These are phyloP conservation scores for Pleurozium schreberi DNA, from an alignment of 225 moss, liverwort and hornwort genomes.

Conservation along the genomic window DNA sequence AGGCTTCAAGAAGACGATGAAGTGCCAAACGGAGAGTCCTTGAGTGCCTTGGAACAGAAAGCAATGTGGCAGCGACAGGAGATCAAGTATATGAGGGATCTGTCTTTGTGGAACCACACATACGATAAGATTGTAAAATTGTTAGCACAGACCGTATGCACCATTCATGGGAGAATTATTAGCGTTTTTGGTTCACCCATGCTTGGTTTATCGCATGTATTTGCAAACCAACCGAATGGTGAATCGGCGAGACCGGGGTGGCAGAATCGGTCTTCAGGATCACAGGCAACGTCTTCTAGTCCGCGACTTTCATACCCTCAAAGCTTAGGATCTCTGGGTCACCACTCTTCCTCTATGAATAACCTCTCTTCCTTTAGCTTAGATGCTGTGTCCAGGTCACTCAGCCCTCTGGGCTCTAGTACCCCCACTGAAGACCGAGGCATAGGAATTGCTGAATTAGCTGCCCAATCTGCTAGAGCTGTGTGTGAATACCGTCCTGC, in stretches of 20 bases:
- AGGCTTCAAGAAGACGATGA: slow-evolving; percentile 74
- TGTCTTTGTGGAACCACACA: slow-evolving; percentile 86
- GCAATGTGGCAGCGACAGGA: slow-evolving; percentile 76
- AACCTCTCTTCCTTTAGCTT: slow-evolving; percentile 53
- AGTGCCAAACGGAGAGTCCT: slow-evolving; percentile 45
- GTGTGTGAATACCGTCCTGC: slow-evolving; percentile 46
- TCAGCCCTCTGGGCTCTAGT: slow-evolving; percentile 27
- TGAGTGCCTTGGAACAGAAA: slow-evolving; percentile 70
- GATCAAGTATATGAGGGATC: slow-evolving; percentile 70
- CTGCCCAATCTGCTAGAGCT: slow-evolving; percentile 54
- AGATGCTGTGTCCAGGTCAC: slow-evolving; percentile 43
- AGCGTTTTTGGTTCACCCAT: slow-evolving; percentile 84
- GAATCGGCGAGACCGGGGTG: slow-evolving; percentile 31
- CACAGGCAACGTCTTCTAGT: slow-evolving; percentile 41
- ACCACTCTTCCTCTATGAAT: slow-evolving; percentile 44
- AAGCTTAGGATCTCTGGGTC: slow-evolving; percentile 38
- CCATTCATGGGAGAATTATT: slow-evolving; percentile 76
- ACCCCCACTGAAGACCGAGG: slow-evolving; percentile 41
- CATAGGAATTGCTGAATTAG: slow-evolving; percentile 33
- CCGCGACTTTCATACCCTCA: slow-evolving; percentile 41
- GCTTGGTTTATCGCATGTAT: slow-evolving; percentile 78
- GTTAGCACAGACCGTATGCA: slow-evolving; percentile 82
- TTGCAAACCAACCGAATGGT: slow-evolving; percentile 51
- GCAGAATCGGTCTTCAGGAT: slow-evolving; percentile 26
- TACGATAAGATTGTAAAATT: slow-evolving; percentile 83